Percentiles rank a stretch among this genome's conserved stretches.
phyloP scores from a whole-genome alignment of 2,329 filamentous ascomycete genomes.

The Pezicula neosporulosa region DNA sequence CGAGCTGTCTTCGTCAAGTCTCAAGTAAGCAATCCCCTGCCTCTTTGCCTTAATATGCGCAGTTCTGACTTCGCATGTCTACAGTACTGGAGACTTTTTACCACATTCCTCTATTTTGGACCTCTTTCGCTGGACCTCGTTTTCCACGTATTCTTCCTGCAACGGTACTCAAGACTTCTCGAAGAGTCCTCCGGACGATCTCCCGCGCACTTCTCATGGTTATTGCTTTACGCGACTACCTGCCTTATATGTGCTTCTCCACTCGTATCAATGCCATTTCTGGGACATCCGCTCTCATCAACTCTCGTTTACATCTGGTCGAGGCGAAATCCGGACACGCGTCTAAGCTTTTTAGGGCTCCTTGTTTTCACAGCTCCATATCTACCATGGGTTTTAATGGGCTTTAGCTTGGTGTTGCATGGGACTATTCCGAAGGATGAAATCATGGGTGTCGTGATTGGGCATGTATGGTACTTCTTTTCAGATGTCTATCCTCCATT shows the following conservation, averaged over 20 bases:
- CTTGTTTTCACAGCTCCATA: slow-evolving; percentile 92
- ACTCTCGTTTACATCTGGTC: slow-evolving; percentile 98
- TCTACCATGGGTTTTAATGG: slow-evolving; percentile 92
- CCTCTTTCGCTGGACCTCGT: slow-evolving; percentile 90
- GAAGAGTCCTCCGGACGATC: slow-evolving; percentile 93
- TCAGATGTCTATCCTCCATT: slow-evolving; percentile 93
- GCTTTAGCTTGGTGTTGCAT: slow-evolving; percentile 87
- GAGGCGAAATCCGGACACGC: slow-evolving; percentile 85
- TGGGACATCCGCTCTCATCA: slow-evolving; percentile 89
- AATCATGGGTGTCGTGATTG: slow-evolving; percentile 90
- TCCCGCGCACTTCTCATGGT: slow-evolving; percentile 91
- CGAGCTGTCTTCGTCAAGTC: slow-evolving; percentile 86
- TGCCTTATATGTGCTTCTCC: slow-evolving; percentile 81
- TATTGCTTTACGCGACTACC: slow-evolving; percentile 79
- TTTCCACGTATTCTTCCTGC: slow-evolving; percentile 98
- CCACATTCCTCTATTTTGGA: slow-evolving; percentile 96
- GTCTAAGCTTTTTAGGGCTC: slow-evolving; percentile 83
- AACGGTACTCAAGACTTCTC: slow-evolving; percentile 90
- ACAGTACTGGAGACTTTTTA: slow-evolving; percentile 94
- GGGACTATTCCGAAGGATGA: slow-evolving; percentile 91
- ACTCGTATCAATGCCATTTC: slow-evolving; percentile 85
- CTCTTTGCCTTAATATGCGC: neutral
- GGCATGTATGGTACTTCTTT: slow-evolving; percentile 98
- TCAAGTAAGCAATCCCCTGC: slow-evolving; percentile 60
- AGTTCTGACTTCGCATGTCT: neutral